Evolutionary conservation across 75 land plant species (phyloP), one percentile per base, ranked within the genome.

Genomic region (Chamaecyparis obtusa): DNA sequence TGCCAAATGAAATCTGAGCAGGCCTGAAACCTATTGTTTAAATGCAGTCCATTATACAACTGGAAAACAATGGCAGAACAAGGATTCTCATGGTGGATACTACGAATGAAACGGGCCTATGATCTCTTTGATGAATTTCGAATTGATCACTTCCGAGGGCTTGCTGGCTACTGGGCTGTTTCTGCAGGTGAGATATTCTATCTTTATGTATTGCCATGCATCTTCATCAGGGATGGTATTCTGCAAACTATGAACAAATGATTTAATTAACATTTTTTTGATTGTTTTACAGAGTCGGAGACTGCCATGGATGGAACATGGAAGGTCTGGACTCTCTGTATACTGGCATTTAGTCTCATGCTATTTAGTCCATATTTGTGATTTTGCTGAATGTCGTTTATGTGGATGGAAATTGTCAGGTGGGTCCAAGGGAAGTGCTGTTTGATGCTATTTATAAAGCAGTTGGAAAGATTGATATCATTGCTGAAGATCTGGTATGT

Each of bases 91-190:
- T 98, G 99, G 99, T 98, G 99, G 99, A 77, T 92, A 76, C 90
- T 88, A 15, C 88, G 99, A 51, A 88, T 98, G n/a, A 86, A 88
- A 44, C 97, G 99, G 41, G 99, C 99, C 41, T 89, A 86, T 56
- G 90, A 94, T 88, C 91, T 98, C 44, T 98, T 91, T 92, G 99
- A 96, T 89, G 99, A 96, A 86, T 98, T 98, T 87, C 93, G 99
- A 83, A 98, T 98, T 57, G 99, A 98, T 78, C 99, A 98, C 71
- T 98, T 98, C 85, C 93, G 99, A 71, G 99, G 99, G 69, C 90
- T 98, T 89, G 96, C 99, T 87, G 99, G 99, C 32, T 98, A 89
- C 84, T 98, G 99, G 99, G 95, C 99, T 80, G 94, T 98, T 83
- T 95, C 96, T 85, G 92, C 99, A 84, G 99, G 99, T 95, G 64